Percentiles rank a stretch among this genome's conserved stretches.
Evolutionary conservation across 2,329 filamentous ascomycete genomes (phyloP).

Genomic region (Mycogone perniciosa): DNA sequence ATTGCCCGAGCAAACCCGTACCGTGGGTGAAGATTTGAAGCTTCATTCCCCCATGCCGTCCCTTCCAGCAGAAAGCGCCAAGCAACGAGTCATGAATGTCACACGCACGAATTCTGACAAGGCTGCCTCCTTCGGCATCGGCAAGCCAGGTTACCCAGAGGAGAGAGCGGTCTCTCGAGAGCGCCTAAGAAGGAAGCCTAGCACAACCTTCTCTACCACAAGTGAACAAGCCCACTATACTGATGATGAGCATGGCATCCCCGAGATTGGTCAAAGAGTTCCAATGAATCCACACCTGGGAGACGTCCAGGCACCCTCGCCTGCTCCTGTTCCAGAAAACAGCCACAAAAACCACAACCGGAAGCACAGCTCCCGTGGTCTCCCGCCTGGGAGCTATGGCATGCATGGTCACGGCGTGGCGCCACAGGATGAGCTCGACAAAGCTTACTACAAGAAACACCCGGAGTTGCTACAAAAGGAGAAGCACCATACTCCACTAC

Average conservation of each 20-base stretch:
- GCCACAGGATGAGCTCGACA: conserved; percentile 75
- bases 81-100: conserved; percentile 73
- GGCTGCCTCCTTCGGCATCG: conserved; percentile 79
- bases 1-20: conserved; percentile 65
- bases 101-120: conserved; percentile 87
- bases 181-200: conserved; percentile 58
- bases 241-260: conserved; percentile 81
- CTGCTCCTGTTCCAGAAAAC: conserved; percentile 48
- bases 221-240: conserved; percentile 43
- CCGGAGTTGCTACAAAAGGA: conserved; percentile 76
- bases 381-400: conserved; percentile 85
- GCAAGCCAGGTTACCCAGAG: conserved; percentile 56
- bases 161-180: conserved; percentile 36
- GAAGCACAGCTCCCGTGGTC: conserved; percentile 63
- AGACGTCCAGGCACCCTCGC: conserved; percentile 92
- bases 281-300: conserved; percentile 91
- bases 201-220: conserved; percentile 50
- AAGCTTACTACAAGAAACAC: conserved; percentile 88
- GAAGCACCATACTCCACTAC: conserved; percentile 45
- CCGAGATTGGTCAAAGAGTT: conserved; percentile 85
- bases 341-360: conserved; percentile 56
- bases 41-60: conserved; percentile 87
- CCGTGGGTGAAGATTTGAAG: conserved; percentile 72
- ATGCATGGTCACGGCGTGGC: conserved; percentile 79
- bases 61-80: conserved; percentile 72